A percentile compares a stretch with the other conserved stretches of the same genome.
Conservation (phyloP, 1,284 basidiomycete species). For the Cutaneotrichosporon cavernicola region DNA sequence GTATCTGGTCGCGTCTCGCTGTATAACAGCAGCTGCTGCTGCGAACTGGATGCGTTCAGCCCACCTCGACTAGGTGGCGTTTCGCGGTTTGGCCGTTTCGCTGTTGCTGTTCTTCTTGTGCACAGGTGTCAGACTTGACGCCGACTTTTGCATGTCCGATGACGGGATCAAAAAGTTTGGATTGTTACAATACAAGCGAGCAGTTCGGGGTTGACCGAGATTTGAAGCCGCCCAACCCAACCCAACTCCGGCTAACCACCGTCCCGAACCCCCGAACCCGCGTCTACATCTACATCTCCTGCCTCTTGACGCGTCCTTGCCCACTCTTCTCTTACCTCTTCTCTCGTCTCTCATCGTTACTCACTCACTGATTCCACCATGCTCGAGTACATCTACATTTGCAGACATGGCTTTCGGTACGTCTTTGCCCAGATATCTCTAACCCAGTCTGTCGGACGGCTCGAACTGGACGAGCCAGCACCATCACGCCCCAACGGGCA, state of each 20-base stretch:
- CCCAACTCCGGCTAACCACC: background rate
- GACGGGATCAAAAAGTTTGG: constrained; percentile 9
- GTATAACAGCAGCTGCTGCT: background rate
- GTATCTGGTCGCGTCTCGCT: background rate
- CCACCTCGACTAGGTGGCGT: background rate
- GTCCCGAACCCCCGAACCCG: background rate
- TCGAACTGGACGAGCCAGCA: constrained; percentile 20
- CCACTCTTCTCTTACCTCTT: background rate
- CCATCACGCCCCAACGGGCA: constrained; percentile 49
- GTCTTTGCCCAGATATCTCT: background rate
- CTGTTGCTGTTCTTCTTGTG: background rate
- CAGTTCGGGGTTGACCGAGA: background rate
- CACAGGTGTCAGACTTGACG: too few relatives aligned
- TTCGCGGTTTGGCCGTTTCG: background rate
- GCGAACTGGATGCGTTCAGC: background rate
- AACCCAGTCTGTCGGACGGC: constrained; percentile 18
- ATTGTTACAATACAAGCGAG: background rate
- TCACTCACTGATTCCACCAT: constrained; percentile 27
- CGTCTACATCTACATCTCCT: background rate
- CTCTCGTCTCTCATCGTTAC: background rate
- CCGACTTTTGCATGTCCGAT: background rate
- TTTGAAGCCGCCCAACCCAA: background rate
- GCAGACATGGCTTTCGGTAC: constrained; percentile 55
- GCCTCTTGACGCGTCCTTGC: background rate
- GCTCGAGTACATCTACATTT: constrained; percentile 57